Conservation (phyloP, 768 basidiomycete species). For the Boletus rex-veris region DNA sequence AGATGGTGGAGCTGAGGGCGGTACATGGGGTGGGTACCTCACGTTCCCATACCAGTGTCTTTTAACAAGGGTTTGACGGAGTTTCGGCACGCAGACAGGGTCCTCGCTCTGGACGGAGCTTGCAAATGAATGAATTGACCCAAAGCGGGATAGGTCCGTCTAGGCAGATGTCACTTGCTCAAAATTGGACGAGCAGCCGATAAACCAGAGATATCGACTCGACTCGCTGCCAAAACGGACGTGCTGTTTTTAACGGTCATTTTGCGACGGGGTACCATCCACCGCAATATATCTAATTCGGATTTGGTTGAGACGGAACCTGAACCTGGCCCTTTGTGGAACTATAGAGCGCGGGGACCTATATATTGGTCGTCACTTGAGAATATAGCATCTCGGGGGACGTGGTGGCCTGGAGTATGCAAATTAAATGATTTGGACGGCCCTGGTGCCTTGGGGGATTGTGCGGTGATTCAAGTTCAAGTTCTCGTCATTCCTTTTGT, state of each 20-base stretch:
- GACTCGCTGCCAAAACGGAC: not conserved
- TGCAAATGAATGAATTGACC: slow-evolving; percentile 5
- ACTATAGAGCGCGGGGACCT: not conserved
- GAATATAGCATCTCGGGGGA: not conserved
- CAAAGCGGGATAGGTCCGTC: slow-evolving; percentile 5
- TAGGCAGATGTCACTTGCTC: not conserved
- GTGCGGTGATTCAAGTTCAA: not conserved
- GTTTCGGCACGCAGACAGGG: slow-evolving; percentile 1
- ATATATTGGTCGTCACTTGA: not conserved
- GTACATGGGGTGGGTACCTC: not conserved
- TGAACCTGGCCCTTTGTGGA: not conserved
- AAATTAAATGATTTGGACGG: slow-evolving; percentile 1
- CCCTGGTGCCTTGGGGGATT: not conserved
- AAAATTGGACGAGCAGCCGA: not conserved
- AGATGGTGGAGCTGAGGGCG: not conserved
- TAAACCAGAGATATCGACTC: not conserved
- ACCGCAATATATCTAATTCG: not conserved
- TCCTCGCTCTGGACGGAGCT: not conserved
- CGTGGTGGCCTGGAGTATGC: not conserved
- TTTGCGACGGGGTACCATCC: too few species aligned
- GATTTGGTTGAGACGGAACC: not conserved
- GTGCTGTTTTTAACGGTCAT: not conserved
- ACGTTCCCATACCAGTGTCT: not conserved
- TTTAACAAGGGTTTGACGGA: slow-evolving; percentile 14
- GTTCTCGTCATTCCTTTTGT: not conserved